Conservation (phyloP, 2,329 filamentous ascomycete species). For the Alternaria triticina region DNA sequence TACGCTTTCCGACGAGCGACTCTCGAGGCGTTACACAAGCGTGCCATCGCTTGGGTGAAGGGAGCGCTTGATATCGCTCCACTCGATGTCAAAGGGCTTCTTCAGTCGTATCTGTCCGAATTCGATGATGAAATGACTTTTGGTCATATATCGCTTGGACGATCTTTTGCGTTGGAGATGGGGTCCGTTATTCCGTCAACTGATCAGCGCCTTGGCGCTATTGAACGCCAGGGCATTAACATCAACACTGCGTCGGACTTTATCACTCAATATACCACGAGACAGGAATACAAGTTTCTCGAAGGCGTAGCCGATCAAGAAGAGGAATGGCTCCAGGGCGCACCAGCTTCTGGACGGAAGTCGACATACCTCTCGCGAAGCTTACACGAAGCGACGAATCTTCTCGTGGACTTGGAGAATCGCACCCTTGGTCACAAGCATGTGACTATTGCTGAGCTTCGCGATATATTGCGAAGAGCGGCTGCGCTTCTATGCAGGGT, state of each 20-base stretch:
- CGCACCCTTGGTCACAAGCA: conserved; percentile 72
- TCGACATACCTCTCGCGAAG: conserved; percentile 50
- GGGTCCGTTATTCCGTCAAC: conserved; percentile 84
- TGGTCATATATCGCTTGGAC: conserved; percentile 87
- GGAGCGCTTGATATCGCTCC: conserved; percentile 83
- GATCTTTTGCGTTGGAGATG: conserved; percentile 93
- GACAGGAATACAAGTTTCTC: conserved; percentile 92
- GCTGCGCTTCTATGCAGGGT: conserved; percentile 85
- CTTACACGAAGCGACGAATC: conserved; percentile 57
- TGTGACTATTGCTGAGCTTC: conserved; percentile 75
- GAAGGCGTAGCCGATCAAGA: conserved; percentile 75
- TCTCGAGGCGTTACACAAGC: conserved; percentile 76
- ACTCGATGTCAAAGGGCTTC: conserved; percentile 88
- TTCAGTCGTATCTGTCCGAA: conserved; percentile 96
- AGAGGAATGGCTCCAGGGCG: conserved; percentile 65
- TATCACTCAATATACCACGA: conserved; percentile 93
- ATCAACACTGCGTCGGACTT: conserved; percentile 96
- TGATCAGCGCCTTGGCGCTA: conserved; percentile 81
- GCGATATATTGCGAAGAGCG: conserved; percentile 81
- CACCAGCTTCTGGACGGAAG: conserved; percentile 20
- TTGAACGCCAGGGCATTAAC: conserved; percentile 75
- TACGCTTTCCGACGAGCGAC: conserved; percentile 82
- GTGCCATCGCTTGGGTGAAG: conserved; percentile 81
- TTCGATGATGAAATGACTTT: conserved; percentile 91
- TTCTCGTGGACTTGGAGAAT: conserved; percentile 75